phyloP scores from a whole-genome alignment of 306 rosid species.

The Senna tora region DNA sequence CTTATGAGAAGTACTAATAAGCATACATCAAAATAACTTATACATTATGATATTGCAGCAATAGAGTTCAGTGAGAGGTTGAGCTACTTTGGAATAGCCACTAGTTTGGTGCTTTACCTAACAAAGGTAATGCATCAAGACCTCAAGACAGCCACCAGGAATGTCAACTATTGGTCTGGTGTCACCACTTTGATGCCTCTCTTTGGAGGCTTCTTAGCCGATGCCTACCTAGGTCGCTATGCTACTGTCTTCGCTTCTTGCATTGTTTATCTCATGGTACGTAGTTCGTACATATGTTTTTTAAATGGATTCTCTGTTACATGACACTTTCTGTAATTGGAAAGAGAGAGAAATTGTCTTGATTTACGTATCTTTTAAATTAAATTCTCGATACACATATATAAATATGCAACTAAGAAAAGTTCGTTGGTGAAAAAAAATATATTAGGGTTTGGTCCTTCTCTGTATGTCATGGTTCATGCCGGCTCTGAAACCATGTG shows the following conservation, averaged over 20 bases:
- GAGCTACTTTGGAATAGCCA: conserved; percentile 87
- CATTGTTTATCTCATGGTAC: conserved; percentile 75
- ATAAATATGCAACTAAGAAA: conserved; percentile 11
- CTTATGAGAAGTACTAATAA: no score
- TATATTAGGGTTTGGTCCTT: conserved; percentile 72
- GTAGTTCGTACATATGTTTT: no score
- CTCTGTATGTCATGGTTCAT: conserved; percentile 73
- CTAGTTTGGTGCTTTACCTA: conserved; percentile 78
- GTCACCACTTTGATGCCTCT: conserved; percentile 89
- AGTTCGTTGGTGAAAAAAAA: background rate
- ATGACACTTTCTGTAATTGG: no score
- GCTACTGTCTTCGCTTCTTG: conserved; percentile 65
- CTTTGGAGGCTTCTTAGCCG: conserved; percentile 89
- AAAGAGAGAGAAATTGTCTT: no score
- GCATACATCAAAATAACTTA: no score
- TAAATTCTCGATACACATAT: no score
- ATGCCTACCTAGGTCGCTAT: conserved; percentile 88
- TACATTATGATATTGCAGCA: no score
- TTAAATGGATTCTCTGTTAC: no score
- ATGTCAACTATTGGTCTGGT: conserved; percentile 88
- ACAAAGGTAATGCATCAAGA: conserved; percentile 79
- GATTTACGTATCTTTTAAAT: no score
- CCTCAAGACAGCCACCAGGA: conserved; percentile 78
- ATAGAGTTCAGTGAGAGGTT: conserved; percentile 93
- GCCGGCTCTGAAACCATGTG: conserved; percentile 77